These are phyloP conservation scores for Neurospora sp. DNA, from an alignment of 495 filamentous ascomycete species.

Conservation along the genomic window DNA sequence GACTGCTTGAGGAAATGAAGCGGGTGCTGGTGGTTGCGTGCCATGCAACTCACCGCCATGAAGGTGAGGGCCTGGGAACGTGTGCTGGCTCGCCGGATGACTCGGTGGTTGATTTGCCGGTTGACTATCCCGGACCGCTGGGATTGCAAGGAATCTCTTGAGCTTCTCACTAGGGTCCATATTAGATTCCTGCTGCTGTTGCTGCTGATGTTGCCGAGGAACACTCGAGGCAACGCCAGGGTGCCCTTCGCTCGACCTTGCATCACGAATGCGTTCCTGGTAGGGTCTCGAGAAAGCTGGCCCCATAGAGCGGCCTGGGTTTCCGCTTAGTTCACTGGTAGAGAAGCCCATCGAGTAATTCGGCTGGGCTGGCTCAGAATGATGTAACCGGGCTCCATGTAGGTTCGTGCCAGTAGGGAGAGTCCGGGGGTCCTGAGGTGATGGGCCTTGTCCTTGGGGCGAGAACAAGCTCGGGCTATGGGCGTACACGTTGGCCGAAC, in stretches of 20 bases:
- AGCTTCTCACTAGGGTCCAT: constrained; percentile 21
- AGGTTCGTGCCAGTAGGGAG: constrained; percentile 18
- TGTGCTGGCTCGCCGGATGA: not conserved
- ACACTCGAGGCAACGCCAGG: not conserved
- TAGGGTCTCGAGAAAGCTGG: constrained; percentile 61
- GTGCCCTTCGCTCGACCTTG: constrained; percentile 24
- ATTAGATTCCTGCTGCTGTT: constrained; percentile 4
- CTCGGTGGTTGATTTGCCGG: not conserved
- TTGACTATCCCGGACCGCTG: not conserved
- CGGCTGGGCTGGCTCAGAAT: constrained; percentile 11
- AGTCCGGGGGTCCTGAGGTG: constrained; percentile 26
- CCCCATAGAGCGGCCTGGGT: constrained; percentile 40
- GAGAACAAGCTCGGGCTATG: constrained; percentile 23
- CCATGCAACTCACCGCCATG: not conserved
- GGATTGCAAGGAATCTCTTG: constrained; percentile 22
- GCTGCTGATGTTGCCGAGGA: not conserved
- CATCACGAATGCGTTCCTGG: constrained; percentile 52
- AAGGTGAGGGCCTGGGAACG: not conserved
- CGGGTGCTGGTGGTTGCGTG: not conserved
- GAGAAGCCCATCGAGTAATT: constrained; percentile 47
- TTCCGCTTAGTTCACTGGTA: constrained; percentile 54
- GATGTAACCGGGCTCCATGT: constrained; percentile 15
- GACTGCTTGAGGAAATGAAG: not conserved
- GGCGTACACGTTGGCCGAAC: constrained; percentile 23
- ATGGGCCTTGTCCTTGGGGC: constrained; percentile 20